Conservation (phyloP, 2,329 filamentous ascomycete genomes). For the Trichophyton simii region DNA sequence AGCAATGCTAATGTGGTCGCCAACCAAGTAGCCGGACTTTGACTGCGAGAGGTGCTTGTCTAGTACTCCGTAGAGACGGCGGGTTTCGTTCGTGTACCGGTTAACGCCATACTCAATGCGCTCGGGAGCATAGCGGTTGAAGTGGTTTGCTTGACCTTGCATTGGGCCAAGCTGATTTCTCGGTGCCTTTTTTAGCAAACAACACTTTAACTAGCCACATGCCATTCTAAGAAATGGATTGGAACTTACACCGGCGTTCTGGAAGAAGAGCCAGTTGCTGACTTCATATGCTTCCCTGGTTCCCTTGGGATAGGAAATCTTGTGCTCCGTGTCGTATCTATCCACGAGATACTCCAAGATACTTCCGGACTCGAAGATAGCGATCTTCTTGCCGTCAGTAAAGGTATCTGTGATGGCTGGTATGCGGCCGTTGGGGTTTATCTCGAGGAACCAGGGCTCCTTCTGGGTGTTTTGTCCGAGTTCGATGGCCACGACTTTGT, state of each 20-base stretch:
- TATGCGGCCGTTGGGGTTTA: constrained; percentile 89
- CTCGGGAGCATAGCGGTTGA: constrained; percentile 68
- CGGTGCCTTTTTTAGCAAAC: background rate
- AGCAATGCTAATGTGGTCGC: constrained; percentile 41
- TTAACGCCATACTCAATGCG: constrained; percentile 71
- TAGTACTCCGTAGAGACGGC: constrained; percentile 67
- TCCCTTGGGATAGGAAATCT: constrained; percentile 64
- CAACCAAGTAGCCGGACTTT: constrained; percentile 41
- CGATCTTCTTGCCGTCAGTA: constrained; percentile 58
- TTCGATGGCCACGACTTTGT: constrained; percentile 61
- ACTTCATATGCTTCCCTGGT: constrained; percentile 65
- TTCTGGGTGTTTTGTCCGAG: constrained; percentile 68
- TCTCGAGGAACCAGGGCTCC: constrained; percentile 74
- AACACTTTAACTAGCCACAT: constrained; percentile 29
- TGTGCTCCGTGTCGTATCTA: constrained; percentile 68
- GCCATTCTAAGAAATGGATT: constrained; percentile 52
- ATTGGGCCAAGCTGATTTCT: background rate
- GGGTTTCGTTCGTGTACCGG: constrained; percentile 70
- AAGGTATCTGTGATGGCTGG: constrained; percentile 74
- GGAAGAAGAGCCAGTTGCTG: constrained; percentile 66
- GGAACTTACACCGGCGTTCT: constrained; percentile 57
- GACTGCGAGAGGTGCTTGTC: constrained; percentile 53
- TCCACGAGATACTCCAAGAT: constrained; percentile 78
- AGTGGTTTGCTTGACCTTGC: constrained; percentile 55
- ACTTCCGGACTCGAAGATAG: constrained; percentile 69